phyloP scores from a whole-genome alignment of 805 yeast genomes.

The Cephaloascus fragrans region DNA sequence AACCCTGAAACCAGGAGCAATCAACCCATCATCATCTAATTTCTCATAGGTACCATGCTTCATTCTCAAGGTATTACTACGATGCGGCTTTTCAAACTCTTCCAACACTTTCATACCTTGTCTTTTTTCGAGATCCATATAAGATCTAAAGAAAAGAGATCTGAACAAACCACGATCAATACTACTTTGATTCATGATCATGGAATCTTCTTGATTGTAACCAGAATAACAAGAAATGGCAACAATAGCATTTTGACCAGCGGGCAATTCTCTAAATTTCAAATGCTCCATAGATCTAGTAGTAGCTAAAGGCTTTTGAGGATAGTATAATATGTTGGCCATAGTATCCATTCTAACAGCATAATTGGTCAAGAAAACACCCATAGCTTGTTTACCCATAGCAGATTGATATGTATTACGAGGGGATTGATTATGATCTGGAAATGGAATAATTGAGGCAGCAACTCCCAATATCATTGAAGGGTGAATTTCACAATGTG shows the following conservation, averaged over 20 bases:
- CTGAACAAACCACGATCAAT: constrained; percentile 95
- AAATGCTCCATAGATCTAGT: constrained; percentile 96
- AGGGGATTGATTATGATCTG: constrained; percentile 98
- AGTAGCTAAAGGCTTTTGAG: constrained; percentile 96
- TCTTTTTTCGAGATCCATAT: constrained; percentile 97
- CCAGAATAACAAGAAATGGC: constrained; percentile 98
- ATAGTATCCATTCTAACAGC: constrained; percentile 98
- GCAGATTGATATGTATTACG: constrained; percentile 99
- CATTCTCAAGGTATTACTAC: constrained; percentile 89
- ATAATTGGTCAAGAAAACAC: constrained; percentile 92
- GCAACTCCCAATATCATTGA: constrained; percentile 98
- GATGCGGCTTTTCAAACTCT: constrained; percentile 93
- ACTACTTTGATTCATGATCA: constrained; percentile 98
- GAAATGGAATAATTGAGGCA: constrained; percentile 98
- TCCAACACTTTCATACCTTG: constrained; percentile 98
- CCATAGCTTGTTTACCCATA: constrained; percentile 99
- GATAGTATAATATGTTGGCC: constrained; percentile 96
- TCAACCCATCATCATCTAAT: constrained; percentile 95
- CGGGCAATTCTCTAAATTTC: constrained; percentile 96
- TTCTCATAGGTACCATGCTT: constrained; percentile 98
- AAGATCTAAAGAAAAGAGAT: constrained; percentile 91
- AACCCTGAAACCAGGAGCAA: constrained; percentile 97
- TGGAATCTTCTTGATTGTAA: constrained; percentile 98
- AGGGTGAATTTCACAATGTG: constrained; percentile 99
- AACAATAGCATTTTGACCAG: constrained; percentile 97